Base-by-base conservation (phyloP, 108 stramenopile species). In the Pseudonitzschia delicatissima region DNA sequence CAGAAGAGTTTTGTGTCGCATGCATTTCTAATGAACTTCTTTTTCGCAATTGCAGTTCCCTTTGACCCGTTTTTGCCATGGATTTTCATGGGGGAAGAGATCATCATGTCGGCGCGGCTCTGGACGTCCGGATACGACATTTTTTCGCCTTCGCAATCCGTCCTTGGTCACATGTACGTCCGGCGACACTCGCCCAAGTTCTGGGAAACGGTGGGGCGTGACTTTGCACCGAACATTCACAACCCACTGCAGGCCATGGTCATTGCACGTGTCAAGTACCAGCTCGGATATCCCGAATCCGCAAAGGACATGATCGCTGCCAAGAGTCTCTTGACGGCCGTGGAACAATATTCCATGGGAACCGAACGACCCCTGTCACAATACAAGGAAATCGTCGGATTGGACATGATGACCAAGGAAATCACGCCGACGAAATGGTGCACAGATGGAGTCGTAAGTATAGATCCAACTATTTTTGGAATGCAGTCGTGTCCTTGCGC, bases 31-130 rank as follows among this genome's bases (percentile, higher is more conserved):
- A 76, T 76, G 37, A 29, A 53, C 32, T 48, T 32, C 61, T 53
- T 40, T 55, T 82, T 34, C 66, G 79, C 25, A 39, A 70, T n/a
- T 76, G 92, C 60, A 61, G 92, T 97, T n/a, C 97, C 97, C 0
- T 98, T 96, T 69, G 98, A 99, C 80, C 98, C 98, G 9, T 97
- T 96, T 69, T 66, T 99, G 48, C 97, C 97, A 11, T 98, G 92
- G 78, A 88, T 99, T 15, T 99, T 99, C 78, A 96, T 98, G 93
- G 97, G 98, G 28, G 97, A 97, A 69, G 98, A 98, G 68, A 98
- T 98, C 71, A 74, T 92, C 67, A 77, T 96, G 58, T 87, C 71
- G 29, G 81, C 92, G 34, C 86, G 98, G 27, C 71, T 96, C 15
- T 97, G 95, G 94, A 98, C 97, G 8, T 68, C 85, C 40, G 98